These are phyloP conservation scores for Rosa multiflora DNA, from an alignment of 306 rosid genomes.

Conservation along the genomic window DNA sequence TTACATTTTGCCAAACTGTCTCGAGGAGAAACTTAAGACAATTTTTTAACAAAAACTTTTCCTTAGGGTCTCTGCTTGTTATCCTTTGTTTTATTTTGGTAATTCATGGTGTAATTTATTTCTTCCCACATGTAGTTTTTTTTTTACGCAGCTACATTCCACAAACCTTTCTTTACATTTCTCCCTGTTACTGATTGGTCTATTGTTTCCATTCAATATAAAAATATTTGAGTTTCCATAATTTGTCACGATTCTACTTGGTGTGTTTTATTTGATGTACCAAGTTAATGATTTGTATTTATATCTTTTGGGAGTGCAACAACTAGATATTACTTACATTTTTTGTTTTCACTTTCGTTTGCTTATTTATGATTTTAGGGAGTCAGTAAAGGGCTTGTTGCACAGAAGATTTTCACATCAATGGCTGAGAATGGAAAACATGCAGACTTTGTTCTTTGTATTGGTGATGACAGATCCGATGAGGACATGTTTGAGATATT, in stretches of 20 bases:
- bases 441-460: slow-evolving; percentile 79
- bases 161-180: neutral
- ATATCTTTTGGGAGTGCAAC: slow-evolving; percentile 13
- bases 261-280: neutral
- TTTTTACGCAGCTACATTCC: neutral
- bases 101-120: neutral
- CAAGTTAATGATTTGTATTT: neutral
- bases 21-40: neutral
- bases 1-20: neutral
- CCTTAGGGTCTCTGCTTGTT: neutral
- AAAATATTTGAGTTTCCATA: neutral
- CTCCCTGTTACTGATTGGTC: too few relatives aligned
- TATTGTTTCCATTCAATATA: too few relatives aligned
- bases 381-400: slow-evolving; percentile 71
- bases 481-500: slow-evolving; percentile 86
- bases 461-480: slow-evolving; percentile 91
- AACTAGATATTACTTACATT: neutral
- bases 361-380: slow-evolving; percentile 44
- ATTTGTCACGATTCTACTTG: neutral
- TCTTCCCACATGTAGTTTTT: neutral
- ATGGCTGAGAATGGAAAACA: slow-evolving; percentile 55
- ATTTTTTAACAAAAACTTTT: neutral
- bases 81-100: neutral
- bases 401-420: slow-evolving; percentile 66
- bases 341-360: neutral